Conservation (phyloP, 345 rosid genomes). For the Eucalyptus tenuipes region DNA sequence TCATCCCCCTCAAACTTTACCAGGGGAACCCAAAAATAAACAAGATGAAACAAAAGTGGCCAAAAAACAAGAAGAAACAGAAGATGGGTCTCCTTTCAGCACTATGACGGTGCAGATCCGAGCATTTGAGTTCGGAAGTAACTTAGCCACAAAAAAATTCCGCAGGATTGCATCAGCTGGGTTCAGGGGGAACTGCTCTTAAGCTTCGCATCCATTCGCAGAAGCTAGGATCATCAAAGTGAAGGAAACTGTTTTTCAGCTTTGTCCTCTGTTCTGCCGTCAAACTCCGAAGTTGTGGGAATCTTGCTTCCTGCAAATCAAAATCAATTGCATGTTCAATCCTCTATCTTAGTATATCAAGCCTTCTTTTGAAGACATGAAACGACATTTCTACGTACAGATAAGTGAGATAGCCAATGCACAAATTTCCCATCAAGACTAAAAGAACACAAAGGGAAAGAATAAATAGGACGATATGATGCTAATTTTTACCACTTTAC, state of each 20-base stretch:
- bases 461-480: not conserved
- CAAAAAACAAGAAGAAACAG: not conserved
- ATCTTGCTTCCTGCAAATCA: slow-evolving; percentile 76
- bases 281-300: slow-evolving; percentile 65
- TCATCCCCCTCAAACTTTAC: not conserved
- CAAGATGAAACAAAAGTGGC: not conserved
- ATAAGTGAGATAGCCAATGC: not conserved
- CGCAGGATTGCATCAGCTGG: slow-evolving; percentile 13
- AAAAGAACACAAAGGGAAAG: not conserved
- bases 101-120: not conserved
- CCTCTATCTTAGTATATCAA: not conserved
- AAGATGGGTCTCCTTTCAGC: not conserved
- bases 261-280: slow-evolving; percentile 54
- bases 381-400: not conserved
- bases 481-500: slow-evolving; percentile 11
- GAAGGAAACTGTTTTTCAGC: slow-evolving; percentile 74
- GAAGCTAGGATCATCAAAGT: slow-evolving; percentile 85
- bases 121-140: not conserved
- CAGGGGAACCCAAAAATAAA: not conserved
- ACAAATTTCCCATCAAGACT: not conserved
- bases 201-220: slow-evolving; percentile 88
- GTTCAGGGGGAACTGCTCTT: slow-evolving; percentile 72
- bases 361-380: not conserved
- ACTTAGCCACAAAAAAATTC: not conserved
- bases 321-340: not conserved